Evolutionary conservation across 768 basidiomycete species (phyloP).

Genomic region (Hericium erinaceus): DNA sequence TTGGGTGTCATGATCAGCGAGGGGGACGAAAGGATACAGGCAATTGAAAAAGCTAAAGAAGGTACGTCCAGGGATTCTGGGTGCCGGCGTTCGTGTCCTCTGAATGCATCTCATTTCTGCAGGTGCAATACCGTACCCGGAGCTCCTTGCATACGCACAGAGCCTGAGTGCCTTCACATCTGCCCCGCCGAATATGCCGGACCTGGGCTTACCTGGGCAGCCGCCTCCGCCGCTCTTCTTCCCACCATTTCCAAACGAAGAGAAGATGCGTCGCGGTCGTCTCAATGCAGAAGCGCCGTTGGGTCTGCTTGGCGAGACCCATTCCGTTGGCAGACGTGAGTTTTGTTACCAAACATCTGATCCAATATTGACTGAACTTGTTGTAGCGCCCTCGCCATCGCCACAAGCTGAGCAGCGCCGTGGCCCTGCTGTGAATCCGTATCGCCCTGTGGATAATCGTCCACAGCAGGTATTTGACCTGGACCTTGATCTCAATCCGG

Average conservation of each 20-base stretch:
- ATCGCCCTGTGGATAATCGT: constrained; percentile 58
- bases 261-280: constrained; percentile 79
- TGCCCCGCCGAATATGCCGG: constrained; percentile 82
- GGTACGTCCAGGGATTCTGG: constrained; percentile 33
- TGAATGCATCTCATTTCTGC: background rate
- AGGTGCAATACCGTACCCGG: constrained; percentile 79
- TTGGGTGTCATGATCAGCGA: constrained; percentile 64
- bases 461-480: constrained; percentile 65
- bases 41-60: constrained; percentile 63
- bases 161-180: constrained; percentile 81
- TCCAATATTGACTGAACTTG: constrained; percentile 3
- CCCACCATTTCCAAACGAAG: constrained; percentile 86
- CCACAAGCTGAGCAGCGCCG: constrained; percentile 49
- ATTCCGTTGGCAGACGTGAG: constrained; percentile 71
- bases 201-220: constrained; percentile 58
- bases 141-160: constrained; percentile 77
- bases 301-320: constrained; percentile 70
- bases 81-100: background rate
- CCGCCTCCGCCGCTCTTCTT: constrained; percentile 76
- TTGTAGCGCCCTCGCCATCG: constrained; percentile 51
- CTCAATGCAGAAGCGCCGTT: constrained; percentile 76
- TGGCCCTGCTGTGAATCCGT: constrained; percentile 50
- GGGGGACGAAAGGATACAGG: constrained; percentile 62
- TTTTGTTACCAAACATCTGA: background rate
- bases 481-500: constrained; percentile 80